Conservation (phyloP, 1,284 basidiomycete species). For the Gomphus sp. region DNA sequence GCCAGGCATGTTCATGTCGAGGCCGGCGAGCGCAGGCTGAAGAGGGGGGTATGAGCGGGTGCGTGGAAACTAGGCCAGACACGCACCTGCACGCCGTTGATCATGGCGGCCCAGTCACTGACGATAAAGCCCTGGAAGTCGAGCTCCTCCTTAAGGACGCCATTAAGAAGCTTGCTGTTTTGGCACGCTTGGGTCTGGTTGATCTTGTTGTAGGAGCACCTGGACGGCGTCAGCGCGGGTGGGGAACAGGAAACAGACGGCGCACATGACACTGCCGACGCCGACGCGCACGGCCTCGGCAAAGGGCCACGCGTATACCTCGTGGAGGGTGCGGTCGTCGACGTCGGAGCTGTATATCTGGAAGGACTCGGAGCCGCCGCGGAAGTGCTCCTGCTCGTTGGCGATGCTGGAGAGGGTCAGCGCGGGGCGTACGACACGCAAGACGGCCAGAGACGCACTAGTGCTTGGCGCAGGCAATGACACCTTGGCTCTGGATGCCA, state of each 20-base stretch:
- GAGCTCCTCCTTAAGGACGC: constrained; percentile 59
- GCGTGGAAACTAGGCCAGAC: background rate
- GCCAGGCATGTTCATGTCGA: constrained; percentile 22
- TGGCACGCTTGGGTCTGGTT: constrained; percentile 78
- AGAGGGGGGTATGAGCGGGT: background rate
- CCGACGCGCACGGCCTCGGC: constrained; percentile 68
- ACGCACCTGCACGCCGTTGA: constrained; percentile 13
- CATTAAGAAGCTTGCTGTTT: constrained; percentile 67
- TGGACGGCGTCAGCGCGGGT: background rate
- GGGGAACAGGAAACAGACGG: background rate
- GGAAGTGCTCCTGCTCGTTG: constrained; percentile 61
- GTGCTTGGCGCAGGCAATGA: constrained; percentile 76
- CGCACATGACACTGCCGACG: constrained; percentile 69
- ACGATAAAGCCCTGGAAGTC: constrained; percentile 22
- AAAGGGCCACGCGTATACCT: constrained; percentile 68
- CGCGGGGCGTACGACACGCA: background rate
- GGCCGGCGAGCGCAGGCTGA: constrained; percentile 13
- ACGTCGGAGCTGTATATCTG: constrained; percentile 49
- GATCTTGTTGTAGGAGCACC: constrained; percentile 24
- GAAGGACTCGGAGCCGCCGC: constrained; percentile 18
- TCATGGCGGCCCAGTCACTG: constrained; percentile 20
- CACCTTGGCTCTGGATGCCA: constrained; percentile 65
- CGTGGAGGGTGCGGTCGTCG: constrained; percentile 71
- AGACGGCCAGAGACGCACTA: constrained; percentile 16
- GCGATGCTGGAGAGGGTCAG: constrained; percentile 1